Conservation (phyloP, 2,329 filamentous ascomycete genomes). For the Ustulina deusta region DNA sequence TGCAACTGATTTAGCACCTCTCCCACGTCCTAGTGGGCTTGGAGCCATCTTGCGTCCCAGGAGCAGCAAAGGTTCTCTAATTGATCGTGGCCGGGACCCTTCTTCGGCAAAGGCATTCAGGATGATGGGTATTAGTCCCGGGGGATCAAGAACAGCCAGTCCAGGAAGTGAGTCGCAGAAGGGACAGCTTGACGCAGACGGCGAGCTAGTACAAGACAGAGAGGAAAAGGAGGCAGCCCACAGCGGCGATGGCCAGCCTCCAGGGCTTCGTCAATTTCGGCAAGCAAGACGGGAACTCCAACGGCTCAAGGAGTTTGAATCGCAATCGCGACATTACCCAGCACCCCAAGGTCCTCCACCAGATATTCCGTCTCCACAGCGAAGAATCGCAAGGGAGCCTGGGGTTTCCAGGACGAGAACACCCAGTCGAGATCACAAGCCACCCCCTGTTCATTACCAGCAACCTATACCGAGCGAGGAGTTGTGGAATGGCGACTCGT, state of each 20-base stretch:
- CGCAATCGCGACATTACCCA: conserved; percentile 57
- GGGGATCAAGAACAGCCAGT: conserved; percentile 49
- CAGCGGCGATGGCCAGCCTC: conserved; percentile 53
- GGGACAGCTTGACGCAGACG: conserved; percentile 30
- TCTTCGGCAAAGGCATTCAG: conserved; percentile 69
- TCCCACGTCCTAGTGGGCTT: conserved; percentile 65
- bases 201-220: conserved; percentile 21
- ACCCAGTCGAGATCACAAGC: conserved; percentile 59
- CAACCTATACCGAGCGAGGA: conserved; percentile 60
- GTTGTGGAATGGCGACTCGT: conserved; percentile 47
- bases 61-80: conserved; percentile 75
- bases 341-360: conserved; percentile 43
- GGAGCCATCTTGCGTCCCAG: conserved; percentile 72
- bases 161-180: conserved; percentile 35
- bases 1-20: conserved; percentile 48
- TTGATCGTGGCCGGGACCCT: conserved; percentile 57
- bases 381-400: conserved; percentile 44
- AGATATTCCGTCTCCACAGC: conserved; percentile 41
- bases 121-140: conserved; percentile 67
- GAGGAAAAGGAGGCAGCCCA: conserved; percentile 42
- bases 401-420: conserved; percentile 50
- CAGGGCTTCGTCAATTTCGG: conserved; percentile 67
- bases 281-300: conserved; percentile 69
- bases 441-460: conserved; percentile 60
- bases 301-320: conserved; percentile 66